phyloP scores from a whole-genome alignment of 306 rosid genomes.

The Astragalus glycyphyllos region DNA sequence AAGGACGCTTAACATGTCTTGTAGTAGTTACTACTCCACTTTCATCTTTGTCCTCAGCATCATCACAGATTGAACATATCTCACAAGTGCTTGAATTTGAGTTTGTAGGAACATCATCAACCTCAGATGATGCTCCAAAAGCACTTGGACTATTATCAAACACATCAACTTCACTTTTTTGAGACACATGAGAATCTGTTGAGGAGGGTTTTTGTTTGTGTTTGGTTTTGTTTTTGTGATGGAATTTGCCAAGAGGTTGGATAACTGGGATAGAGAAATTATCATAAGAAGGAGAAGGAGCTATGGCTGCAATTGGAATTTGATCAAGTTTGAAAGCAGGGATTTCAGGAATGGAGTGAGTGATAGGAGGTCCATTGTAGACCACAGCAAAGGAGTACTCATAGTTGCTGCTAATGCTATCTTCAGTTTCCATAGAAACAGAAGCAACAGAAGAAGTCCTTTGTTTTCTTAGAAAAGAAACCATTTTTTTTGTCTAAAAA shows the following conservation, averaged over 20 bases:
- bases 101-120: constrained; percentile 27
- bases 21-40: constrained; percentile 40
- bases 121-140: constrained; percentile 30
- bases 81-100: constrained; percentile 59
- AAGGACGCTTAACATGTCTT: constrained; percentile 58
- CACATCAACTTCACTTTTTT: constrained; percentile 13
- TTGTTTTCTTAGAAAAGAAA: constrained; percentile 58
- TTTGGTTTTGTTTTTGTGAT: not conserved
- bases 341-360: constrained; percentile 63
- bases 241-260: constrained; percentile 60
- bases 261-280: constrained; percentile 61
- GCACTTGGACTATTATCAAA: not conserved
- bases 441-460: constrained; percentile 44
- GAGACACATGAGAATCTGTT: constrained; percentile 26
- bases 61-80: constrained; percentile 59
- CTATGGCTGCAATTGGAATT: constrained; percentile 67
- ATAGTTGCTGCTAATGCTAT: constrained; percentile 42
- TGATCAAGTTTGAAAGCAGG: constrained; percentile 62
- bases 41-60: constrained; percentile 12
- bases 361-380: constrained; percentile 70
- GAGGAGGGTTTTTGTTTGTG: not conserved
- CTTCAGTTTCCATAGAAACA: constrained; percentile 36
- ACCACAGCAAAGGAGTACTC: constrained; percentile 76
- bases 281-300: constrained; percentile 45
- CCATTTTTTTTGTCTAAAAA: constrained; percentile 45